Evolutionary conservation across 2,329 filamentous ascomycete species (phyloP).

Genomic region (Beauveria scarabaeidicola): DNA sequence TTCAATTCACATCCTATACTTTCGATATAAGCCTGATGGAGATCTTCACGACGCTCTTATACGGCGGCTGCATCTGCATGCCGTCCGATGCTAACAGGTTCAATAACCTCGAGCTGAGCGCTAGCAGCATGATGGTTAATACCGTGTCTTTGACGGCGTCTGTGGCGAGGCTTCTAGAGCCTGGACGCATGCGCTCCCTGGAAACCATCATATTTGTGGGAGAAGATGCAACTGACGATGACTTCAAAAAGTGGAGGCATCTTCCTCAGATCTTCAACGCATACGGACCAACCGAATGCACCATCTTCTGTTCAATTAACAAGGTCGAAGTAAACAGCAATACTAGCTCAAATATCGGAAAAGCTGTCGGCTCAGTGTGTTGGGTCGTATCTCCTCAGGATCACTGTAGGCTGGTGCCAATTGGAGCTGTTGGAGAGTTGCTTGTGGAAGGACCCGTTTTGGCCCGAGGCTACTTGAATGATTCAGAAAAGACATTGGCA

Average conservation of each 20-base stretch:
- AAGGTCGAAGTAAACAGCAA: background rate
- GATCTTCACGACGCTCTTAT: constrained; percentile 36
- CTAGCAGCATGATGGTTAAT: constrained; percentile 37
- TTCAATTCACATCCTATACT: constrained; percentile 42
- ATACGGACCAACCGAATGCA: constrained; percentile 34
- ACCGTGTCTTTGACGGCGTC: constrained; percentile 37
- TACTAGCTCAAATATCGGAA: constrained; percentile 1
- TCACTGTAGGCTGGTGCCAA: constrained; percentile 9
- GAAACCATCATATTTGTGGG: constrained; percentile 7
- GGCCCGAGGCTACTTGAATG: constrained; percentile 12
- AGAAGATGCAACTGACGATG: constrained; percentile 15
- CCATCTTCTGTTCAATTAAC: constrained; percentile 18
- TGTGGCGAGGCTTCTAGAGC: background rate
- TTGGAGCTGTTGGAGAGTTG: constrained; percentile 15
- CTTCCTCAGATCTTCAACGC: constrained; percentile 25
- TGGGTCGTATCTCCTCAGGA: constrained; percentile 8
- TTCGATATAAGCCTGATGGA: constrained; percentile 41
- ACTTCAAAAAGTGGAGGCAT: constrained; percentile 16
- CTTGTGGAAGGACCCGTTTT: constrained; percentile 15
- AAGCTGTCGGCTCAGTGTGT: background rate
- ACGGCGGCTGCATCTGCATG: constrained; percentile 46
- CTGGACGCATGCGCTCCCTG: background rate
- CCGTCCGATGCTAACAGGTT: constrained; percentile 38
- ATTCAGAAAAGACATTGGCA: constrained; percentile 13
- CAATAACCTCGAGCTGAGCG: constrained; percentile 36